Evolutionary conservation across 2,329 filamentous ascomycete species (phyloP).

Genomic region (Paracamarosporium sp.): DNA sequence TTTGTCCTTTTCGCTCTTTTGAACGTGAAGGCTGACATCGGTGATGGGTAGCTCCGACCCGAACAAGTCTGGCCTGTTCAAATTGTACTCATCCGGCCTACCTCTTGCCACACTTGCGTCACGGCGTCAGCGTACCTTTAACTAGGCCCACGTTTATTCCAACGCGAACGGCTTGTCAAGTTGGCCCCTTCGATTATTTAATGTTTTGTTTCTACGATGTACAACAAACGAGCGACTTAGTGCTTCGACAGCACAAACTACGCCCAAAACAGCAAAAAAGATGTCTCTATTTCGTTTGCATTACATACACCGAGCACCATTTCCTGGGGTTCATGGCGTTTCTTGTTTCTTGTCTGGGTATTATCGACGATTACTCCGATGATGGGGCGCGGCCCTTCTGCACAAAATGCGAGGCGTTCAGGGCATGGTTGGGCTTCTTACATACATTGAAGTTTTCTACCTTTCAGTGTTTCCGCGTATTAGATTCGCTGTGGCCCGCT

Average conservation of each 20-base stretch:
- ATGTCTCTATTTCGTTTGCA: conserved; percentile 5
- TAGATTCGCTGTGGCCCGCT: conserved; percentile 4
- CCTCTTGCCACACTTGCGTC: conserved; percentile 17
- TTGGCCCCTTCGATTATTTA: conserved; percentile 11
- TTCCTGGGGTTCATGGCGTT: conserved; percentile 6
- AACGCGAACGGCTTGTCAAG: conserved; percentile 15
- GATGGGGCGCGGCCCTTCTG: conserved; percentile 1
- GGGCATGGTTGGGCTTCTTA: conserved; percentile 7
- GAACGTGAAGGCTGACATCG: conserved; percentile 37
- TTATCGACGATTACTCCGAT: not conserved
- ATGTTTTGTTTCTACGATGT: conserved; percentile 20
- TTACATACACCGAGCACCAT: conserved; percentile 14
- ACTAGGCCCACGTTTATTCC: conserved; percentile 43
- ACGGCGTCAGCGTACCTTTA: conserved; percentile 41
- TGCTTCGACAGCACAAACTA: conserved; percentile 13
- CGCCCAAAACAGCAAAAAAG: conserved; percentile 10
- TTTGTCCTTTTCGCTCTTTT: conserved; percentile 29
- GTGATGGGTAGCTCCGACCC: conserved; percentile 29
- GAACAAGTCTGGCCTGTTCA: conserved; percentile 21
- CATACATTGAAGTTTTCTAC: not conserved
- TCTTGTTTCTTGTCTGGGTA: conserved; percentile 1
- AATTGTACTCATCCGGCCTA: conserved; percentile 14
- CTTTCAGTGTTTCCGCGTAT: not conserved
- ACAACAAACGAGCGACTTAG: conserved; percentile 23
- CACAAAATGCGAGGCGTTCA: conserved; percentile 17